Conservation (phyloP, 108 stramenopile genomes). For the Stephanodiscus minutulus region DNA sequence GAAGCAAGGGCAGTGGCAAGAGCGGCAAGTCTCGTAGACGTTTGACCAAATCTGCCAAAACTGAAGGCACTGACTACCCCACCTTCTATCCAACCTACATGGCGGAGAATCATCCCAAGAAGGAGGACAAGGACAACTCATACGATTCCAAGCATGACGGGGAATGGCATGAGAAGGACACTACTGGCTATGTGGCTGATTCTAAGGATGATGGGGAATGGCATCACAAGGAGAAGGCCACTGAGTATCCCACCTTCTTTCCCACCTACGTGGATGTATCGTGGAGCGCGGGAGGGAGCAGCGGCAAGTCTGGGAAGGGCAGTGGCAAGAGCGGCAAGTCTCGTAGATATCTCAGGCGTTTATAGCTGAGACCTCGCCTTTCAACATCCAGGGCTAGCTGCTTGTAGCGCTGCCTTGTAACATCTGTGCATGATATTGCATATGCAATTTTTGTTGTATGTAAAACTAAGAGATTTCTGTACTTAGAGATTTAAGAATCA, state of each 20-base stretch:
- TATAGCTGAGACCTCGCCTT: too few species aligned
- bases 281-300: neutral
- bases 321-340: slow-evolving; percentile 6
- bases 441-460: too few species aligned
- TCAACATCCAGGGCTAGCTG: neutral
- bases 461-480: too few species aligned
- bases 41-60: neutral
- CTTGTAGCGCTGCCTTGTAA: neutral
- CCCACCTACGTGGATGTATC: neutral
- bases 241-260: neutral
- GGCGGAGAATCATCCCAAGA: neutral
- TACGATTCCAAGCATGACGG: neutral
- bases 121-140: neutral
- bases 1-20: neutral
- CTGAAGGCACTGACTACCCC: neutral
- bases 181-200: neutral
- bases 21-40: slow-evolving; percentile 3
- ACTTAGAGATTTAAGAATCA: too few species aligned
- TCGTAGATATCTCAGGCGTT: slow-evolving; percentile 2
- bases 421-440: too few species aligned
- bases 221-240: neutral
- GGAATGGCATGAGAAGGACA: neutral
- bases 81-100: neutral
- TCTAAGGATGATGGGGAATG: neutral
- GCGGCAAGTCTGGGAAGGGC: neutral